Percentiles rank a stretch among this genome's conserved stretches.
Conservation (phyloP, 2,329 filamentous ascomycete genomes). For the Grosmannia clavigera region DNA sequence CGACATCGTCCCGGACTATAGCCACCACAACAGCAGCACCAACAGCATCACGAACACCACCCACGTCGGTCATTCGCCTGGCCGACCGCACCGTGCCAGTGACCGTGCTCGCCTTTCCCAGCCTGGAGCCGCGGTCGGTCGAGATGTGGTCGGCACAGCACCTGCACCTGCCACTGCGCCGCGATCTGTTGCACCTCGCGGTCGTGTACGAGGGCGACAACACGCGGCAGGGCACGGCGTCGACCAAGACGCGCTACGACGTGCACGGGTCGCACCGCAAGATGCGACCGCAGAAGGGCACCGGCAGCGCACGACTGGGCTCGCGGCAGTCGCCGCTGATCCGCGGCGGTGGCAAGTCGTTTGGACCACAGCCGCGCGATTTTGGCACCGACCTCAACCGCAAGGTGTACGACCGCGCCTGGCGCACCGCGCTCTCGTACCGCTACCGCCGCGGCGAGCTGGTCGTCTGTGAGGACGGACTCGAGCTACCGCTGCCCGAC, state of each 20-base stretch:
- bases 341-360: slow-evolving; percentile 73
- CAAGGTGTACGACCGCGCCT: slow-evolving; percentile 92
- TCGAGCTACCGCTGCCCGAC: slow-evolving; percentile 50
- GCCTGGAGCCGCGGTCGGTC: slow-evolving; percentile 70
- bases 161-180: slow-evolving; percentile 74
- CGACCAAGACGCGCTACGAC: slow-evolving; percentile 67
- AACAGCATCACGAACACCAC: neutral
- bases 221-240: slow-evolving; percentile 77
- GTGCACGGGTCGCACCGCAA: slow-evolving; percentile 77
- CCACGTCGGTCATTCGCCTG: neutral
- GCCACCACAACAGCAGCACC: neutral
- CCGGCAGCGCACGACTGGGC: slow-evolving; percentile 66
- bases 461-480: slow-evolving; percentile 67
- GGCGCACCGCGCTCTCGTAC: slow-evolving; percentile 87
- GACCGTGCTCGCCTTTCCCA: slow-evolving; percentile 83
- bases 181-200: slow-evolving; percentile 85
- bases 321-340: slow-evolving; percentile 71
- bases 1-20: too few species aligned
- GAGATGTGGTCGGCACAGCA: slow-evolving; percentile 70
- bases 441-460: slow-evolving; percentile 80
- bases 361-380: slow-evolving; percentile 85
- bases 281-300: slow-evolving; percentile 76
- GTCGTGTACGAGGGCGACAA: slow-evolving; percentile 86
- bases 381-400: slow-evolving; percentile 72
- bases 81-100: slow-evolving; percentile 63